A percentile compares a stretch with the other conserved stretches of the same genome.
These are phyloP conservation scores for Helicocarpus griseus DNA, from an alignment of 2,329 filamentous ascomycete genomes.

Conservation along the genomic window DNA sequence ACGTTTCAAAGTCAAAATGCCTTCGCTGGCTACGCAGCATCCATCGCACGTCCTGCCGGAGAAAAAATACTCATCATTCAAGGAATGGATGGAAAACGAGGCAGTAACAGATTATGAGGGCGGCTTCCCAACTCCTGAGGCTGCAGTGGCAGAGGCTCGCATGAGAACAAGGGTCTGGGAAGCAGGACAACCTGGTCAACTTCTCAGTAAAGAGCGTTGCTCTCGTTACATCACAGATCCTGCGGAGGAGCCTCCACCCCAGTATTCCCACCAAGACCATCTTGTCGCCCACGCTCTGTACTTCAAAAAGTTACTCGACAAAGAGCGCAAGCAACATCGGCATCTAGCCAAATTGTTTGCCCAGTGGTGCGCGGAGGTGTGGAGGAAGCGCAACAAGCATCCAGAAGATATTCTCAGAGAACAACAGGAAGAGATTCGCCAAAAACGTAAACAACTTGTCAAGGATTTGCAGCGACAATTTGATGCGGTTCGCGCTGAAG, in stretches of 20 bases:
- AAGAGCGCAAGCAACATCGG: constrained; percentile 69
- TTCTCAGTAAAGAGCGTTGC: constrained; percentile 61
- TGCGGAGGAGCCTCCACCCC: constrained; percentile 61
- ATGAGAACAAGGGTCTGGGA: constrained; percentile 60
- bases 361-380: constrained; percentile 37
- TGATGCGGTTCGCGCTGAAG: constrained; percentile 48
- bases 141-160: constrained; percentile 57
- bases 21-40: constrained; percentile 41
- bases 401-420: constrained; percentile 73
- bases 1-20: constrained; percentile 43
- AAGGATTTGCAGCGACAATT: constrained; percentile 54
- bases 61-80: constrained; percentile 42
- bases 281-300: constrained; percentile 68
- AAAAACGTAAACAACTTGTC: constrained; percentile 62
- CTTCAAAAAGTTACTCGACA: constrained; percentile 68
- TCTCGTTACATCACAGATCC: constrained; percentile 64
- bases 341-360: constrained; percentile 70
- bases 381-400: constrained; percentile 32
- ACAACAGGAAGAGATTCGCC: constrained; percentile 55
- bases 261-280: constrained; percentile 84
- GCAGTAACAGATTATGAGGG: constrained; percentile 36
- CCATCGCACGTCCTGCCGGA: constrained; percentile 40
- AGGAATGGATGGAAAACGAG: constrained; percentile 55
- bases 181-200: constrained; percentile 64
- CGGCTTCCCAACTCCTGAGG: constrained; percentile 45